phyloP scores from a whole-genome alignment of 1,284 basidiomycete genomes.

The Waitea zeae region DNA sequence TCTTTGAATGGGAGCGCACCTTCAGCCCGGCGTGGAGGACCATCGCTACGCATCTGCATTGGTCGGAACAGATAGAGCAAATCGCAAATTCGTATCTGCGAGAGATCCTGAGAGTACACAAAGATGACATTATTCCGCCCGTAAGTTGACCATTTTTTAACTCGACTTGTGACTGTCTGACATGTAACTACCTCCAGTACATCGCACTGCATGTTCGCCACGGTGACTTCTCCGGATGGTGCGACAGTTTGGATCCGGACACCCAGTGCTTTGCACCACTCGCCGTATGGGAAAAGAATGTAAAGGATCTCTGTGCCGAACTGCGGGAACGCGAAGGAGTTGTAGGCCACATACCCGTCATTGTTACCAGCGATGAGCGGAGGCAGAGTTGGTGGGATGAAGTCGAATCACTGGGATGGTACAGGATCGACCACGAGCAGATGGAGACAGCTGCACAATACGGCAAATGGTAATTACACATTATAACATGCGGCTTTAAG shows the following conservation, averaged over 20 bases:
- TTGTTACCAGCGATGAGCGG: conserved; percentile 59
- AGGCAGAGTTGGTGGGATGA: conserved; percentile 49
- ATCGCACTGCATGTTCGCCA: conserved; percentile 48
- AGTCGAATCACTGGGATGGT: conserved; percentile 42
- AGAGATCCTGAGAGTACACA: conserved; percentile 19
- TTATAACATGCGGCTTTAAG: neutral
- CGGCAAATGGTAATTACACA: conserved; percentile 2
- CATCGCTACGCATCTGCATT: conserved; percentile 26
- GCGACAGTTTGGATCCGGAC: conserved; percentile 12
- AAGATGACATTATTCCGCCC: conserved; percentile 20
- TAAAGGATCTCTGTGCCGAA: conserved; percentile 42
- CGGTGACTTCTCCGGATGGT: conserved; percentile 40
- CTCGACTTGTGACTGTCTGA: conserved; percentile 13
- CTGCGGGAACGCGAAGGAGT: conserved; percentile 30
- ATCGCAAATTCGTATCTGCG: conserved; percentile 23
- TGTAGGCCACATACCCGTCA: conserved; percentile 29
- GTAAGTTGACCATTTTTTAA: conserved; percentile 13
- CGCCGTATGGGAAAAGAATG: conserved; percentile 34
- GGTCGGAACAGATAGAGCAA: conserved; percentile 19
- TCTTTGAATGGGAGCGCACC: conserved; percentile 4
- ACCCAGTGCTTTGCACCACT: conserved; percentile 44
- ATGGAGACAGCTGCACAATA: conserved; percentile 28
- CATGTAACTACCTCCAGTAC: conserved; percentile 20
- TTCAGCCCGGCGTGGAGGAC: conserved; percentile 29
- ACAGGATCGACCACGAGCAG: conserved; percentile 32